phyloP scores from a whole-genome alignment of 352 stramenopile genomes.

The Globisporangium mamillatum region DNA sequence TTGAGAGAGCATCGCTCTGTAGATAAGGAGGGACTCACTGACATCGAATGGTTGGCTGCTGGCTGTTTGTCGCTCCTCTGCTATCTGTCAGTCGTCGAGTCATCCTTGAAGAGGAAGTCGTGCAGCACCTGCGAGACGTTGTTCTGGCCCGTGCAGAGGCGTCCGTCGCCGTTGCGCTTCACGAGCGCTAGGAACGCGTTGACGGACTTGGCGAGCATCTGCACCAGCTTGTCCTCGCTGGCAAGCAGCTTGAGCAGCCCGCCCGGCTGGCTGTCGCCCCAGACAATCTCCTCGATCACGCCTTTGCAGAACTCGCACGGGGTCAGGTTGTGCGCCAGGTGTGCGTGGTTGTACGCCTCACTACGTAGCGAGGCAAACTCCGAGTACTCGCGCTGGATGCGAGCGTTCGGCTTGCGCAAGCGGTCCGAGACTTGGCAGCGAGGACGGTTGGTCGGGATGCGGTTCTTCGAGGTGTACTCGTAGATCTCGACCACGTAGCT shows the following conservation, averaged over 20 bases:
- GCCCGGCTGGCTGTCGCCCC: conserved; percentile 3
- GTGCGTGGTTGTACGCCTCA: conserved; percentile 6
- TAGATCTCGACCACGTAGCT: conserved; percentile 12
- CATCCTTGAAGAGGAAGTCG: conserved; percentile 7
- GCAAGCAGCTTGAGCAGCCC: conserved; percentile 6
- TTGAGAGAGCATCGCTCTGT: not conserved
- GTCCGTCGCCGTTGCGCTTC: not conserved
- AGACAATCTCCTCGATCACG: conserved; percentile 12
- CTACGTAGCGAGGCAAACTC: conserved; percentile 6
- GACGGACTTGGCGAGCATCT: conserved; percentile 6
- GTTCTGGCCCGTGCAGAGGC: not conserved
- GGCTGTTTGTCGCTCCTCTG: not conserved
- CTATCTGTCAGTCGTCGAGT: not conserved
- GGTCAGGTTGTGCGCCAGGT: not conserved
- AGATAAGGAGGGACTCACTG: not conserved
- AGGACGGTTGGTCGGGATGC: conserved; percentile 11
- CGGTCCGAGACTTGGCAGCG: not conserved
- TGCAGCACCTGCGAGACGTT: conserved; percentile 5
- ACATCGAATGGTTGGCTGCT: no score
- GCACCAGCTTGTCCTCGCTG: not conserved
- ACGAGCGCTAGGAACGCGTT: conserved; percentile 9
- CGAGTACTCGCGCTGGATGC: not conserved
- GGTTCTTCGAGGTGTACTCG: conserved; percentile 9
- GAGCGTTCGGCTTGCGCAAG: not conserved
- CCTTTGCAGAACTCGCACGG: conserved; percentile 14